Base-by-base conservation (phyloP, 331 rosid species). In the Malus hybrid region DNA sequence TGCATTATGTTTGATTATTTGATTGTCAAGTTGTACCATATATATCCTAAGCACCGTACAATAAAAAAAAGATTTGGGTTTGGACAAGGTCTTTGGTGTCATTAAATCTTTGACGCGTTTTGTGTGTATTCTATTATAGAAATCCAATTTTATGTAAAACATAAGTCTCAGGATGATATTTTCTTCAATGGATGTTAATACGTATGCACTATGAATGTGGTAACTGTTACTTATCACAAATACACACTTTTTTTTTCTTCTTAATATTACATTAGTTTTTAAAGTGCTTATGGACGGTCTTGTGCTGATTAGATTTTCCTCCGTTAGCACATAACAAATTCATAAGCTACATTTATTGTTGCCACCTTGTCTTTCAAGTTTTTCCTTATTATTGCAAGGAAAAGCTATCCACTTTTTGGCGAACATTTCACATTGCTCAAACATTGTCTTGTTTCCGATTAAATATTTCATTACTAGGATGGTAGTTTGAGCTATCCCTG, bases 211-310 rank as follows among this genome's bases (percentile, higher is more conserved):
- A 8, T 39, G n/a, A 13, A 3, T 12, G 5, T 0, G 48, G 3
- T 65, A 7, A 32, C 5, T 14, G 24, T 19, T 16, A 16, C 6
- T 65, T 31, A 32, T 32, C 14, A 32, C 44, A 8, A 4, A 32
- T 18, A 31, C 44, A 2, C 69, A 15, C 46, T 0, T n/a, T 9
- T n/a, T 9, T 18, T 64, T 12, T 18, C 8, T 65, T 15, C 16
- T 67, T 56, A 13, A 6, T 55, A 0, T 18, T 6, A 10, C 34
- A 28, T 2, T 33, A 28, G 18, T 16, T 50, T 55, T 13, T 48
- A 6, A 48, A 63, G 77, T 75, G 86, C 81, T 75, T 81, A 63
- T 81, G 74, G 86, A 75, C 63, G 79, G 80, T 83, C 81, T 80
- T 80, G 81, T 81, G 86, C 84, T 70, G 78, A 64, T 77, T 75